Evolutionary conservation across 257 asterid genomes (phyloP), one percentile per base, ranked within the genome.

Genomic region (Fraxinus americana): DNA sequence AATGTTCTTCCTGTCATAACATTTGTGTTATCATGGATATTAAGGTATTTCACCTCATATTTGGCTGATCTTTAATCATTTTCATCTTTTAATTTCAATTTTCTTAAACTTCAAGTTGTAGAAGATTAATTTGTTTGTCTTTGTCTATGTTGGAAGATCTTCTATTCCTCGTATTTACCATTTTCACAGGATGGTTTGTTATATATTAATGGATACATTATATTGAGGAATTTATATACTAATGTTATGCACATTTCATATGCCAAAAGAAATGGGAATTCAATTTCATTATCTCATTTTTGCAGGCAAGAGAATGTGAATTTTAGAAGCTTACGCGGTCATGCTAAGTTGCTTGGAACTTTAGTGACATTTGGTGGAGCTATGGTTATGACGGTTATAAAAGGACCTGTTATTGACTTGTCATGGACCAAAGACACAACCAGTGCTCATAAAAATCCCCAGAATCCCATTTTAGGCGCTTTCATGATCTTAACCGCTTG

Each of bases 1-100:
- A 92, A 92, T 73, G 81, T 90, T 77, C 81, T 91, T 3, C 98
- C 98, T 5, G 98, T 94, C 35, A 41, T 91, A 17, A 91, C 97
- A 23, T 87, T 87, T 66, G 23, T 87, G 13, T 14, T 87, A 34
- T 88, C 88, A 23, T 84, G 87, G 90, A 54, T 84, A 1, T 71
- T 87, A 69, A 78, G 88, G 90, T 87, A 70, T 65, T 35, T 54
- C 25, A 54, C 17, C 19, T 14, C 19, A 54, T 4, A 14, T 17
- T 50, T 4, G 23, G 7, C 61, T 4, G 8, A 50, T 41, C 61
- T 50, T 50, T 1, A 50, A 13, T 50, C 19, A 16, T 17, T 17
- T 17, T 50, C 21, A 50, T 1, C 21, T 50, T 50, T 50, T 50
- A 14, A 16, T 50, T 17, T 50, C 61, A 50, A 10, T 41, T 41